Evolutionary conservation across 2,329 filamentous ascomycete genomes (phyloP), one percentile per base, ranked within the genome.

Genomic region (Plectosphaerella plurivora): DNA sequence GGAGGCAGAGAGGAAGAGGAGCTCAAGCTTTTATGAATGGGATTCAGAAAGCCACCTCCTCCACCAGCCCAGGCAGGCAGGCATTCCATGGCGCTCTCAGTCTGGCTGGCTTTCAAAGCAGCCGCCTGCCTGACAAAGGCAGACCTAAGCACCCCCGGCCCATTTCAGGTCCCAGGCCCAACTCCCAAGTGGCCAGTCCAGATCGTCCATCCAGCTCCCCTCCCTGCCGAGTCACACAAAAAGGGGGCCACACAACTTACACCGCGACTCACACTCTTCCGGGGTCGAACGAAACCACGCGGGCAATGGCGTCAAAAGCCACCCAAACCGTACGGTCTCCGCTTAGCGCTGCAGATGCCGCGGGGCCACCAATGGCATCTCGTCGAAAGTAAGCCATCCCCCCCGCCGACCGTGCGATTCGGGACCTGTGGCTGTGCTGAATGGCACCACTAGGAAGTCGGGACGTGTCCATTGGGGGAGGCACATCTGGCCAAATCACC

Each of bases 341-440:
- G 20, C n/a, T 20, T 28, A 22, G 20, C 37, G 18, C 18, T 41
- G 37, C 18, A 41, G 18, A 14, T 8, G 15, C 18, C 37, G 37
- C 37, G n/a, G 18, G 15, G 15, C 18, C 37, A 41, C 37, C 15
- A 41, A 41, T 41, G 8, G 37, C 15, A 8, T 3, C 7, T n/a
- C 18, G 5, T n/a, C 18, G 28, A 33, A 33, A 33, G 28, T 33
- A 33, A 33, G 28, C 28, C 28, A 33, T 33, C 28, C 7, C 3
- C 28, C 28, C 28, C 28, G 28, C 28, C 28, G 28, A 56, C 51
- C 57, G 51, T 55, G 50, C 53, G 49, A 58, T 58, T 54, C 22
- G 47, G 22, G 33, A 20, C 45, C 49, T 58, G 57, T 57, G 57
- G 57, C 57, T 57, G 57, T 58, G 57, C 53, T 51, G 44, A 58